These are phyloP conservation scores for Coemansia sp. DNA, from an alignment of 192 early-diverging fungal species.

Conservation along the genomic window DNA sequence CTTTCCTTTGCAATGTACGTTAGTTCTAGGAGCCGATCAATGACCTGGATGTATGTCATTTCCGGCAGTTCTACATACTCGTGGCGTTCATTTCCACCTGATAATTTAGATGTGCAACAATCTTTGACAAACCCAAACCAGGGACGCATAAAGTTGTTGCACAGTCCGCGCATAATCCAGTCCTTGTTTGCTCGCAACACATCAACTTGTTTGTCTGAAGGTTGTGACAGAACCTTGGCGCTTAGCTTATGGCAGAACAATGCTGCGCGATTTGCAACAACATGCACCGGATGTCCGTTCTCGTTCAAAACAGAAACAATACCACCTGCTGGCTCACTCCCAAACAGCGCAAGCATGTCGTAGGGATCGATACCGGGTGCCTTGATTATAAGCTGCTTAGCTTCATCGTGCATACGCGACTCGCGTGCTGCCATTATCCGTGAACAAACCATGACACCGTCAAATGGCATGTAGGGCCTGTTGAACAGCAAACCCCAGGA, in stretches of 20 bases:
- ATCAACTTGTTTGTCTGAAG: slow-evolving; percentile 78
- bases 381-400: slow-evolving; percentile 83
- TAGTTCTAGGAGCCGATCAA: slow-evolving; percentile 78
- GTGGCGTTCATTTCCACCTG: slow-evolving; percentile 58
- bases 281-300: slow-evolving; percentile 86
- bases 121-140: slow-evolving; percentile 72
- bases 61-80: slow-evolving; percentile 80
- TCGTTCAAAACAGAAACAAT: slow-evolving; percentile 88
- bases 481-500: slow-evolving; percentile 79
- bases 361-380: slow-evolving; percentile 76
- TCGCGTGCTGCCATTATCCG: slow-evolving; percentile 91
- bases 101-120: too few species aligned
- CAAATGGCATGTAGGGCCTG: slow-evolving; percentile 88
- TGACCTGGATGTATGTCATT: slow-evolving; percentile 91
- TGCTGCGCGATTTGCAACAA: slow-evolving; percentile 89
- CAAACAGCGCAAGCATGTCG: slow-evolving; percentile 82
- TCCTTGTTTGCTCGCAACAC: slow-evolving; percentile 76
- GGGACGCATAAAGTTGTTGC: slow-evolving; percentile 88
- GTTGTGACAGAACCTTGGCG: slow-evolving; percentile 78
- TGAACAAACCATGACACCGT: slow-evolving; percentile 89
- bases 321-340: slow-evolving; percentile 74
- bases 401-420: slow-evolving; percentile 63
- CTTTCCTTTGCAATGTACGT: slow-evolving; percentile 67
- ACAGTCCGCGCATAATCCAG: slow-evolving; percentile 83
- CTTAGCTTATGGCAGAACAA: slow-evolving; percentile 87